Percentiles rank a stretch among this genome's conserved stretches.
Evolutionary conservation across 2,329 filamentous ascomycete genomes (phyloP).

Genomic region (Alternaria brassicae): DNA sequence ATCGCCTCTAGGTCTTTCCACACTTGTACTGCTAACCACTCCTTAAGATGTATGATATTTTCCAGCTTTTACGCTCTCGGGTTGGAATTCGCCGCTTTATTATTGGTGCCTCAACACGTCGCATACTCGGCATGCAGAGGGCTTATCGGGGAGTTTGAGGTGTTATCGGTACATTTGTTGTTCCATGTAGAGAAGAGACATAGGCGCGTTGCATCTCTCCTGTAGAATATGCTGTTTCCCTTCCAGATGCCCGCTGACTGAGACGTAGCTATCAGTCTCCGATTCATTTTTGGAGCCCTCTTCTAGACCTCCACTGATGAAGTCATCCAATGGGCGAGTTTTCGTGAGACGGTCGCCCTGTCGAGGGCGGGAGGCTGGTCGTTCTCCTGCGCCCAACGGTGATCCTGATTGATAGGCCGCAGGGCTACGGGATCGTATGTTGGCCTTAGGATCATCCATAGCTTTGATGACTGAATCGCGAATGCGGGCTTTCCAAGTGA

Average conservation of each 20-base stretch:
- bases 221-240: neutral
- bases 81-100: neutral
- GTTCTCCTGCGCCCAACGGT: neutral
- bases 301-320: neutral
- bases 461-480: neutral
- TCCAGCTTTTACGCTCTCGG: neutral
- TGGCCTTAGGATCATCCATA: neutral
- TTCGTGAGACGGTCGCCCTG: neutral
- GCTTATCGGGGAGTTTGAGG: constrained; percentile 8
- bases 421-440: neutral
- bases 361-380: neutral
- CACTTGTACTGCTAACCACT: neutral
- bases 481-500: neutral
- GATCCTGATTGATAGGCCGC: neutral
- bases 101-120: neutral
- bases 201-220: neutral
- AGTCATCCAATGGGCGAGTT: neutral
- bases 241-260: neutral
- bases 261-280: neutral
- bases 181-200: neutral
- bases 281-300: neutral
- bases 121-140: neutral
- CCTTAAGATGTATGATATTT: neutral
- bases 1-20: neutral
- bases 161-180: constrained; percentile 5